These are phyloP conservation scores for Vachellia pachyceras DNA, from an alignment of 306 rosid species.

Conservation along the genomic window DNA sequence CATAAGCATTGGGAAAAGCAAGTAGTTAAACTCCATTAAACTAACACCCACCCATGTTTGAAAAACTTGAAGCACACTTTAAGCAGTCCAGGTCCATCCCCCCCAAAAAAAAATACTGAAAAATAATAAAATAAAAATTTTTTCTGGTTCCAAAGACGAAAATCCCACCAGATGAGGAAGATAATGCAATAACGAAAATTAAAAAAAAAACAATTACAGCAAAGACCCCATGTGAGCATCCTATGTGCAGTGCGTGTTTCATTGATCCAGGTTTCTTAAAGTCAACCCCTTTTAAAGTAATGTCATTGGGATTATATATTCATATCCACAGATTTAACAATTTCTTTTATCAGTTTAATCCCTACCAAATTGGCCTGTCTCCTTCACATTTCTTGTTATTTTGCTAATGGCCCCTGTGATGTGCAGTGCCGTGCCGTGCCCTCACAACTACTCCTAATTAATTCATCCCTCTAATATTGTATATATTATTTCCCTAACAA, in stretches of 20 bases:
- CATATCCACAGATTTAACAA: conserved; percentile 31
- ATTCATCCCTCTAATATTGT: neutral
- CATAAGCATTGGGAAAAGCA: conserved; percentile 1
- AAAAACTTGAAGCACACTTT: conserved; percentile 38
- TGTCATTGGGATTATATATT: neutral
- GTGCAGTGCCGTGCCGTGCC: conserved; percentile 95
- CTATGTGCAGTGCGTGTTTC: conserved; percentile 29
- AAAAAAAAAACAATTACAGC: conserved; percentile 36
- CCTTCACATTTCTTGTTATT: conserved; percentile 28
- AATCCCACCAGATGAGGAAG: neutral
- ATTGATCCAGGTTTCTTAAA: conserved; percentile 15
- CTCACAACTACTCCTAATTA: conserved; percentile 54
- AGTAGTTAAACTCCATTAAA: conserved; percentile 43
- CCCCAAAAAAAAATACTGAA: neutral
- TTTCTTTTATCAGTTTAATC: neutral
- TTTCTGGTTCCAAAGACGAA: neutral
- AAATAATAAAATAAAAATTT: neutral
- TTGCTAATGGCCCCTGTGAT: conserved; percentile 38
- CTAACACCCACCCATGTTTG: conserved; percentile 56
- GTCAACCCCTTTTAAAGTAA: conserved; percentile 57
- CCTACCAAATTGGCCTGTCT: conserved; percentile 40
- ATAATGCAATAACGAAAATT: neutral
- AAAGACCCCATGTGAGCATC: conserved; percentile 50
- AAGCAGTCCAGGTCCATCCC: neutral
- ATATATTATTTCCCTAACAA: conserved; percentile 1